Percentiles rank a stretch among this genome's conserved stretches.
Evolutionary conservation across 345 rosid genomes (phyloP).

Genomic region (Xanthoceras sorbifolium): DNA sequence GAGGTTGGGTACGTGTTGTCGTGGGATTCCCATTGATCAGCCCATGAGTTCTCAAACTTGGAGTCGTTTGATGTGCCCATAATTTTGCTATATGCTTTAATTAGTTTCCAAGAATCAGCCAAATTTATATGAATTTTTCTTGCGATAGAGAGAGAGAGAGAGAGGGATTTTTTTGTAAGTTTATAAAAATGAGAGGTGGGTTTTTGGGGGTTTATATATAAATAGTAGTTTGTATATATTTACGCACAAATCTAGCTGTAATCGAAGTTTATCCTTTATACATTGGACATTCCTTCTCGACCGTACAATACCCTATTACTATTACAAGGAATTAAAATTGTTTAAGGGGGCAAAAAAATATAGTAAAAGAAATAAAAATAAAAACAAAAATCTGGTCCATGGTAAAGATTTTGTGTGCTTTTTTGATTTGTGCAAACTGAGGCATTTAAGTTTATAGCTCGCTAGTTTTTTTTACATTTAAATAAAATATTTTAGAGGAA

Average conservation of each 20-base stretch:
- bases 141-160: neutral
- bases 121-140: neutral
- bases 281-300: neutral
- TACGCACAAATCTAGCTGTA: neutral
- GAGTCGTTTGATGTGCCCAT: conserved; percentile 26
- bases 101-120: neutral
- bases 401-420: too few species aligned
- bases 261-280: neutral
- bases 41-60: conserved; percentile 33
- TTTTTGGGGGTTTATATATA: neutral
- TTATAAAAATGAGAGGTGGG: neutral
- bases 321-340: neutral
- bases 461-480: too few species aligned
- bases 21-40: conserved; percentile 33
- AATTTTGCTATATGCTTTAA: neutral
- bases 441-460: too few species aligned
- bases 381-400: too few species aligned
- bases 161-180: too few species aligned
- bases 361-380: neutral
- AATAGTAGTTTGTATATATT: neutral
- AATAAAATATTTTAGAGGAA: too few species aligned
- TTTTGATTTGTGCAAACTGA: too few species aligned
- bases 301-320: neutral
- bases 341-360: too few species aligned
- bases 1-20: neutral